A percentile compares a stretch with the other conserved stretches of the same genome.
These are phyloP conservation scores for Epipyxis sp. DNA, from an alignment of 108 stramenopile genomes.

Conservation along the genomic window DNA sequence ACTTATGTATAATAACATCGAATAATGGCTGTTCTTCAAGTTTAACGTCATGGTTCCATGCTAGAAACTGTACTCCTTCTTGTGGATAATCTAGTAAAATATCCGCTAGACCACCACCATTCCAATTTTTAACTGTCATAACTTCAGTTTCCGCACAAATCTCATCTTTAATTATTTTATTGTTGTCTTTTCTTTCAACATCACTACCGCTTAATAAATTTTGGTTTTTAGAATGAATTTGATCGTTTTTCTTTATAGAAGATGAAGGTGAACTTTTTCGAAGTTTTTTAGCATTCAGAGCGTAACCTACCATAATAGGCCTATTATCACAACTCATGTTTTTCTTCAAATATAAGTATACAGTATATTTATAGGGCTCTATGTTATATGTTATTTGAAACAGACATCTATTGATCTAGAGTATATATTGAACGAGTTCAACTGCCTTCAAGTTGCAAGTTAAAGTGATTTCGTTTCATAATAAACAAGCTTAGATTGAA, in stretches of 20 bases:
- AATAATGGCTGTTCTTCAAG: background rate
- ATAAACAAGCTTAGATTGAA: too few species aligned
- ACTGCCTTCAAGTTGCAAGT: too few species aligned
- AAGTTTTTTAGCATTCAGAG: conserved; percentile 29
- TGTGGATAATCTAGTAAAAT: background rate
- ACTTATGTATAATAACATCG: conserved; percentile 51
- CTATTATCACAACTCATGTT: too few species aligned
- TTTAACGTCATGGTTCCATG: background rate
- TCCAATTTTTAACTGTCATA: background rate
- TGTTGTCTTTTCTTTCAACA: background rate
- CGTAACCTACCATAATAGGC: conserved; percentile 33
- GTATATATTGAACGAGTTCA: too few species aligned
- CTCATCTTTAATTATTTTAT: background rate
- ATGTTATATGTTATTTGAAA: too few species aligned
- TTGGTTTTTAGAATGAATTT: too few species aligned
- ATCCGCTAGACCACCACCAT: conserved; percentile 26
- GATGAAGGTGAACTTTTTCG: background rate
- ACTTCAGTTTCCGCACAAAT: too few species aligned
- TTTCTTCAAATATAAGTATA: too few species aligned
- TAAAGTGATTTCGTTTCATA: too few species aligned
- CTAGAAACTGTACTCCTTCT: conserved; percentile 6
- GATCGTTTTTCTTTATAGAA: background rate
- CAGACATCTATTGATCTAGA: too few species aligned
- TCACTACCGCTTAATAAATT: too few species aligned
- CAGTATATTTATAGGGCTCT: too few species aligned